Evolutionary conservation across 2,329 filamentous ascomycete genomes (phyloP).

Genomic region (Teratosphaeria nubilosa): DNA sequence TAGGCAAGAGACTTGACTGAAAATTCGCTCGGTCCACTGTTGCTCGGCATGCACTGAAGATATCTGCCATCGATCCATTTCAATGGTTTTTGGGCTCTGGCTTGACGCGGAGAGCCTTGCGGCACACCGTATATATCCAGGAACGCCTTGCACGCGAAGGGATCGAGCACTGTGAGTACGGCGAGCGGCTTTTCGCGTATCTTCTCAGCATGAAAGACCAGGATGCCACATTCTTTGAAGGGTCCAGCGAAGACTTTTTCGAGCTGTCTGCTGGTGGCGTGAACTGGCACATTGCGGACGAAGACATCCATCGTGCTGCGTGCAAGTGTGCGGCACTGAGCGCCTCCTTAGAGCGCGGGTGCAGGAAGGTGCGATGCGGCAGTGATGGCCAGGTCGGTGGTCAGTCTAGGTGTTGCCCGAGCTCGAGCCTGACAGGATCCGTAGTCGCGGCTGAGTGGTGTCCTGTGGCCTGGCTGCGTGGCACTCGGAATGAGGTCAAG

Average conservation of each 20-base stretch:
- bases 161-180: slow-evolving; percentile 37
- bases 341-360: background rate
- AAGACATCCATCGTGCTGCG: slow-evolving; percentile 37
- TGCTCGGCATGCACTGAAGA: slow-evolving; percentile 15
- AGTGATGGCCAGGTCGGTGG: background rate
- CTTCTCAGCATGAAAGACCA: slow-evolving; percentile 37
- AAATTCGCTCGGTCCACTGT: slow-evolving; percentile 13
- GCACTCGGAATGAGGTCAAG: background rate
- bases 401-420: background rate
- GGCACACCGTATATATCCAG: slow-evolving; percentile 26
- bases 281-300: slow-evolving; percentile 32
- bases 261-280: slow-evolving; percentile 34
- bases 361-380: background rate
- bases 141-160: slow-evolving; percentile 33
- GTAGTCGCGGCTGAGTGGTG: background rate
- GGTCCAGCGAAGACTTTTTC: slow-evolving; percentile 29
- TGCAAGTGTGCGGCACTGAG: background rate
- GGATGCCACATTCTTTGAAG: slow-evolving; percentile 31
- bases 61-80: slow-evolving; percentile 14
- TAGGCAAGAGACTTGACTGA: slow-evolving; percentile 16
- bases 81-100: slow-evolving; percentile 3
- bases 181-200: slow-evolving; percentile 31
- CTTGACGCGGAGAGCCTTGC: slow-evolving; percentile 6
- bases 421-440: background rate
- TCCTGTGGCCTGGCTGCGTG: background rate